Evolutionary conservation across 306 rosid genomes (phyloP), one percentile per base, ranked within the genome.

Genomic region (Citrullus colocynthis): DNA sequence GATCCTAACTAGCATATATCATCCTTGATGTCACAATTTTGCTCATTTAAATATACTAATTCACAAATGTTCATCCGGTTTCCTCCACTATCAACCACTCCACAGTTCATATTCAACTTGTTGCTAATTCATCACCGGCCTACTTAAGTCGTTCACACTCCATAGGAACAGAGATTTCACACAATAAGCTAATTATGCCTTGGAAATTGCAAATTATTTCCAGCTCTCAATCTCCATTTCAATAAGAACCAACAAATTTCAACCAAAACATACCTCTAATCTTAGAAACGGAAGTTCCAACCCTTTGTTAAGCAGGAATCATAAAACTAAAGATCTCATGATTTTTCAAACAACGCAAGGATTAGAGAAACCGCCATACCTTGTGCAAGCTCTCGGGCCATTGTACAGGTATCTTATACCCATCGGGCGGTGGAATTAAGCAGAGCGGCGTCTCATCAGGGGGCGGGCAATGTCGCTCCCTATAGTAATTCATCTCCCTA

Each of bases 381-480:
- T 89, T 96, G 81, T 86, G 87, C 91, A 96, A 87, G 89, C 99
- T 92, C 84, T 92, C 88, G 3, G 99, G 97, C 99, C 99, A 96
- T 81, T 81, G 96, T 6, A 96, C 98, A 9, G 99, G 85, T 76
- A 89, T 74, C 87, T 79, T 85, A 80, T 92, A 96, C 2, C 88
- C 98, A 10, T 21, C 75, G 3, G 98, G 99, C 51, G 93, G 91
- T 1, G 99, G 97, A 83, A 92, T 81, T 63, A 92, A 83, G 84
- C 99, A 96, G 67, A 92, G 93, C 0, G 97, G 96, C 15, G 91
- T 89, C 30, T 82, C 88, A 63, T 88, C 89, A 0, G 89, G 84
- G 10, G 39, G 60, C 7, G 99, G 99, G 76, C 99, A 96, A 78
- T 92, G 99, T 77, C 98, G 78, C 82, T 96, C 99, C 66, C 98